Evolutionary conservation across 2,329 filamentous ascomycete species (phyloP).

Genomic region (Leptographium lundbergii): DNA sequence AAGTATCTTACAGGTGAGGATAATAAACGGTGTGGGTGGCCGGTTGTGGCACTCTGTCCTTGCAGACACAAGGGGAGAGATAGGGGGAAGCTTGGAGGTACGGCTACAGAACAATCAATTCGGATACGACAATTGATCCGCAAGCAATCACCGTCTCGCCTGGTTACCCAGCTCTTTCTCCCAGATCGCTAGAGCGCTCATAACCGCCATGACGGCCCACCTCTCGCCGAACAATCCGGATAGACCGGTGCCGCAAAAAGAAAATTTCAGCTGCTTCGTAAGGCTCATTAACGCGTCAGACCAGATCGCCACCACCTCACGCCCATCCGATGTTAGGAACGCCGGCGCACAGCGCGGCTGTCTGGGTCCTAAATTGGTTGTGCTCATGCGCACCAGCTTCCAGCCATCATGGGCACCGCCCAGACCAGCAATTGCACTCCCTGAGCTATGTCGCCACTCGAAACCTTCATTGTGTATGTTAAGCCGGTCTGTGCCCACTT

Average conservation of each 20-base stretch:
- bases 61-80: not conserved
- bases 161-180: constrained; percentile 10
- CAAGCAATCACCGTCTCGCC: not conserved
- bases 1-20: not conserved
- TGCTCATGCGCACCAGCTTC: constrained; percentile 27
- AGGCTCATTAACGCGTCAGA: constrained; percentile 20
- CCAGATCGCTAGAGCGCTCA: constrained; percentile 23
- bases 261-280: constrained; percentile 24
- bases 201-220: constrained; percentile 30
- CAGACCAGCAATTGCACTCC: constrained; percentile 21
- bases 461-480: constrained; percentile 21
- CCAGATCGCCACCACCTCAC: constrained; percentile 31
- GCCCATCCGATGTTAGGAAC: constrained; percentile 20
- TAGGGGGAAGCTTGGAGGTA: not conserved
- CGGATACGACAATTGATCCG: not conserved
- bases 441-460: constrained; percentile 29
- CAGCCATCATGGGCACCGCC: constrained; percentile 21
- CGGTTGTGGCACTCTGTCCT: not conserved
- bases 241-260: constrained; percentile 26
- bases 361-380: not conserved
- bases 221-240: constrained; percentile 26
- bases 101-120: not conserved
- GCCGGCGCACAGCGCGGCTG: constrained; percentile 8
- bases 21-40: not conserved
- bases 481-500: constrained; percentile 16